These are phyloP conservation scores for Paramyrothecium sp. DNA, from an alignment of 2,329 filamentous ascomycete genomes.

Conservation along the genomic window DNA sequence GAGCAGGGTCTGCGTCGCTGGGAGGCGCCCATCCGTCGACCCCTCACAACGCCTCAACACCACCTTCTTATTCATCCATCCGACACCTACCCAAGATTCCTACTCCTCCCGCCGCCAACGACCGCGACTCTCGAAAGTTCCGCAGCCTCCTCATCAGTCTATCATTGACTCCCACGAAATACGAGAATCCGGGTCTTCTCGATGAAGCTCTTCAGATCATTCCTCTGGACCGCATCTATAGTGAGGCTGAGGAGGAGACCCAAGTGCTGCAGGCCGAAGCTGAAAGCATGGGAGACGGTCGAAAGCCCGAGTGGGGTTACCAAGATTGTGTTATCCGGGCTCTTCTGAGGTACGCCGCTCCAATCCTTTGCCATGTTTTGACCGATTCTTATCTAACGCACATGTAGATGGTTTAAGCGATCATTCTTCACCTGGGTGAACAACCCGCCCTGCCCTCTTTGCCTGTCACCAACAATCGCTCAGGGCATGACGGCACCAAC, in stretches of 20 bases:
- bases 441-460: conserved; percentile 83
- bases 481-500: conserved; percentile 82
- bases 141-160: conserved; percentile 81
- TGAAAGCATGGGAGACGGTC: conserved; percentile 77
- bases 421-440: conserved; percentile 97
- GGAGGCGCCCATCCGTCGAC: conserved; percentile 31
- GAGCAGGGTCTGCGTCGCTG: conserved; percentile 44
- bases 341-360: conserved; percentile 66
- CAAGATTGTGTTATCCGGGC: conserved; percentile 94
- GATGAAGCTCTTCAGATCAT: conserved; percentile 88
- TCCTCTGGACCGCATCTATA: conserved; percentile 86
- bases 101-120: conserved; percentile 64
- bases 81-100: conserved; percentile 59
- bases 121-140: conserved; percentile 70
- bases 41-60: conserved; percentile 27
- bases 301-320: conserved; percentile 89
- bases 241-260: conserved; percentile 89
- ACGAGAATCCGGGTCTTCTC: conserved; percentile 91
- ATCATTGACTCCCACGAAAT: conserved; percentile 86
- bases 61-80: conserved; percentile 47
- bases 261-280: conserved; percentile 87
- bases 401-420: conserved; percentile 77
- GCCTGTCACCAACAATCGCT: conserved; percentile 77
- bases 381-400: conserved; percentile 16
- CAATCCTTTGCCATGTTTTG: not conserved